phyloP scores from a whole-genome alignment of 2,329 filamentous ascomycete species.

The Bimuria novae-zelandiae region DNA sequence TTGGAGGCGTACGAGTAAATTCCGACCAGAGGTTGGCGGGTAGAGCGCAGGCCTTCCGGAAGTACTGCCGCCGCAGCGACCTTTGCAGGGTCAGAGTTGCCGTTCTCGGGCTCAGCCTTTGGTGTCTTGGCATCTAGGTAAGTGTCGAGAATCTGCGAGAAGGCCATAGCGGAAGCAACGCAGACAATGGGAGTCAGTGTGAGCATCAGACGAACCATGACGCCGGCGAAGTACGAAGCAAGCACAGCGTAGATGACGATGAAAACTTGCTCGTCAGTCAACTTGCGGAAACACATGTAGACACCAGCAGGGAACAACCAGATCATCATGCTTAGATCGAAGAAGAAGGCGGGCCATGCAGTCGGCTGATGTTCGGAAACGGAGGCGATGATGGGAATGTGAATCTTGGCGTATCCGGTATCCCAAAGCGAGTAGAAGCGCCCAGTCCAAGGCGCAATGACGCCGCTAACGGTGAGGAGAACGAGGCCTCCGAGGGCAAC shows the following conservation, averaged over 20 bases:
- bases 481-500: constrained; percentile 78
- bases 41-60: constrained; percentile 67
- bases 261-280: constrained; percentile 96
- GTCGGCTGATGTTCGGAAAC: constrained; percentile 99
- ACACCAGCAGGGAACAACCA: constrained; percentile 99
- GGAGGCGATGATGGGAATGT: constrained; percentile 99
- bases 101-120: constrained; percentile 50
- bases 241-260: constrained; percentile 96
- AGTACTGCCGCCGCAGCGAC: constrained; percentile 57
- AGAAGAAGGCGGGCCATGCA: constrained; percentile 99
- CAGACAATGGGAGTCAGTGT: constrained; percentile 96
- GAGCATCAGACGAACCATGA: constrained; percentile 99
- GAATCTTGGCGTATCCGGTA: constrained; percentile 97
- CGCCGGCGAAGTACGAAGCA: constrained; percentile 96
- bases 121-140: constrained; percentile 75
- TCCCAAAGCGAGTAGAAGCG: constrained; percentile 99
- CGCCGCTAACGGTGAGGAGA: constrained; percentile 79
- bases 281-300: constrained; percentile 94
- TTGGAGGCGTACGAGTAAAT: constrained; percentile 84
- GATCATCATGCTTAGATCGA: constrained; percentile 96
- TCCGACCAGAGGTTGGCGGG: constrained; percentile 74
- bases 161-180: constrained; percentile 85
- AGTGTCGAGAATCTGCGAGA: constrained; percentile 85
- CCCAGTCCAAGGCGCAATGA: constrained; percentile 96
- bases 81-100: constrained; percentile 35